Base-by-base conservation (phyloP, 225 moss, liverwort and hornwort species). In the Sphagnum tenellum region DNA sequence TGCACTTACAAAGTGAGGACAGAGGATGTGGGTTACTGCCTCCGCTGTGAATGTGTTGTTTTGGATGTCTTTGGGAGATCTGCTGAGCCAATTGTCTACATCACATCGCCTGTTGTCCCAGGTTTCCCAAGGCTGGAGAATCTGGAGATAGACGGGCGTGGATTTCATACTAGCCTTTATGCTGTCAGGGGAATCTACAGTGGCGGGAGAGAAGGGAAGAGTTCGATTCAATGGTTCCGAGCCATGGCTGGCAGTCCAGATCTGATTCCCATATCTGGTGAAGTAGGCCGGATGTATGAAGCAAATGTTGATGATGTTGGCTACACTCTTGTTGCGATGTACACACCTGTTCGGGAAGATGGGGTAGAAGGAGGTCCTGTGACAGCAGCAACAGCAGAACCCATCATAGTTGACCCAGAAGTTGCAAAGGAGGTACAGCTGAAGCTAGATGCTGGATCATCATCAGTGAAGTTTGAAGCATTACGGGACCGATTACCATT, bases 161-260 rank as follows among this genome's bases (percentile, higher is more conserved):
- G 83, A 46, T 84, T 69, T 71, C 83, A 84, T 47, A 84, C 83
- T 0, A 84, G 83, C 69, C 80, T 84, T 4, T 84, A 84, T 70
- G 83, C 83, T 45, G 83, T 84, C 12, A 72, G 83, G 55, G 83
- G 83, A n/a, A 76, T 84, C 49, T 84, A 84, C 49, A 79, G 79
- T 50, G 83, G 83, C 44, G 83, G 83, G 47, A 79, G 64, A 62
- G 83, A 84, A 63, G 83, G 83, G 11, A 80, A 74, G 56, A 84
- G 83, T 73, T 74, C 76, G 12, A 47, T 79, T 13, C 83, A 84
- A 60, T 84, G 83, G 83, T 84, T 84, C 50, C 74, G 83, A 5
- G 83, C 83, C 8, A 84, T 84, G 83, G 77, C 83, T 5, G 83
- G 83, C 54, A 84, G 83, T 62, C 83, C 83, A 9, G 83, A 84